Base-by-base conservation (phyloP, 108 stramenopile species). In the Cyclotella kingstonii region DNA sequence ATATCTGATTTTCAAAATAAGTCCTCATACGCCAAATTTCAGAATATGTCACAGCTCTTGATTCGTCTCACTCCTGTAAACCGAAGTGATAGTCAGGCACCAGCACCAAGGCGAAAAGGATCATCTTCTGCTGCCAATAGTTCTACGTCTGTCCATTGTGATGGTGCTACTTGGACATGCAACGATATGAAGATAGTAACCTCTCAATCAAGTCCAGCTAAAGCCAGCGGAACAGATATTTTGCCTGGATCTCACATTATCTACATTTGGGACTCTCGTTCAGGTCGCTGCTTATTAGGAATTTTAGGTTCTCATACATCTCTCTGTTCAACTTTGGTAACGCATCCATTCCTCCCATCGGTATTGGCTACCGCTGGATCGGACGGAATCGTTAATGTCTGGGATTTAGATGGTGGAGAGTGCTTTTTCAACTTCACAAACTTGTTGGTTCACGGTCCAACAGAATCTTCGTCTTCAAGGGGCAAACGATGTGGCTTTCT, bases 101-200 rank as follows among this genome's bases (percentile, higher is more conserved):
- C 33, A 27, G 35, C 46, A 26, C 39, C 65, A 19, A 66, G 52
- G 48, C 18, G 65, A 36, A 66, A 66, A 52, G 65, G 45, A 8
- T 45, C 36, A 25, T 46, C 59, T 19, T 60, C 59, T 1, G 45
- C 43, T 7, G 6, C 44, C 4, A 60, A 21, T 27, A 55, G 17
- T 48, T 6, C 19, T 34, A 15, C 50, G 4, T 70, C 65, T 17
- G 81, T 86, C 3, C 75, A 75, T 48, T 89, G 87, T 60, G 91
- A 92, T 60, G 87, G 84, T 14, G 91, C 84, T 19, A 73, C 76
- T 28, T 92, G 91, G 91, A 70, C 81, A 17, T 76, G 73, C 25
- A 84, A 89, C 73, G 91, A 89, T 68, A 62, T 77, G 22, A 84
- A 77, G 58, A 76, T 92, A 25, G 54, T 92, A 1, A 92, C 87